A percentile compares a stretch with the other conserved stretches of the same genome.
phyloP scores from a whole-genome alignment of 345 rosid genomes.

The Murraya koenigii region DNA sequence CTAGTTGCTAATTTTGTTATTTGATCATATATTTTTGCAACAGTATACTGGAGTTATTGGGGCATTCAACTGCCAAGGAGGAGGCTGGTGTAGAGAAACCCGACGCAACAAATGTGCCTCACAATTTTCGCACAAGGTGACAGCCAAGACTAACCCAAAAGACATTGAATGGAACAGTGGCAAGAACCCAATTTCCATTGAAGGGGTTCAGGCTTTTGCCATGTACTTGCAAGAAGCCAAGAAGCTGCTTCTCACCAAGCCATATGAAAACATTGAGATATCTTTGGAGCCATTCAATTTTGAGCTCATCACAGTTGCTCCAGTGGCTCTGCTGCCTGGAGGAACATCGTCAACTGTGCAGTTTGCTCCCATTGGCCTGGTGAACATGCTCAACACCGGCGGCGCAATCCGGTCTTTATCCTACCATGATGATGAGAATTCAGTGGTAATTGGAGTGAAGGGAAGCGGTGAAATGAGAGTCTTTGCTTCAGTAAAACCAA shows the following conservation, averaged over 20 bases:
- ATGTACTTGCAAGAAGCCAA: constrained; percentile 69
- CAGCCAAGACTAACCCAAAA: constrained; percentile 48
- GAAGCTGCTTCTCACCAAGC: constrained; percentile 59
- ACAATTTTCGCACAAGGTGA: constrained; percentile 47
- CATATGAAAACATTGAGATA: constrained; percentile 45
- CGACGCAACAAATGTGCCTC: constrained; percentile 77
- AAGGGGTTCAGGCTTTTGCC: constrained; percentile 55
- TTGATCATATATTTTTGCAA: neutral
- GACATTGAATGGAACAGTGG: constrained; percentile 90
- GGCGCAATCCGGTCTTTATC: constrained; percentile 68
- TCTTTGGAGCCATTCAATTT: constrained; percentile 74
- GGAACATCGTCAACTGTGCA: constrained; percentile 32
- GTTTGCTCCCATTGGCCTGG: constrained; percentile 83
- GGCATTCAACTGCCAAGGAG: constrained; percentile 97
- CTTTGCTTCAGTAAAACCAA: constrained; percentile 67
- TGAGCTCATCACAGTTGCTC: constrained; percentile 81
- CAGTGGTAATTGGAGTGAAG: constrained; percentile 47
- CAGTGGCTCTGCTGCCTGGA: constrained; percentile 36
- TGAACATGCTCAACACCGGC: constrained; percentile 86
- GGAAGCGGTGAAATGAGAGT: constrained; percentile 77
- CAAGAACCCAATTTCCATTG: constrained; percentile 58
- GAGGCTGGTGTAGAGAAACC: constrained; percentile 88
- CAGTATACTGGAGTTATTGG: constrained; percentile 87
- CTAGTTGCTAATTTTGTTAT: neutral
- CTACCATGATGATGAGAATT: constrained; percentile 21